Evolutionary conservation across 495 filamentous ascomycete genomes (phyloP), one percentile per base, ranked within the genome.

Genomic region (Tuber borchii): DNA sequence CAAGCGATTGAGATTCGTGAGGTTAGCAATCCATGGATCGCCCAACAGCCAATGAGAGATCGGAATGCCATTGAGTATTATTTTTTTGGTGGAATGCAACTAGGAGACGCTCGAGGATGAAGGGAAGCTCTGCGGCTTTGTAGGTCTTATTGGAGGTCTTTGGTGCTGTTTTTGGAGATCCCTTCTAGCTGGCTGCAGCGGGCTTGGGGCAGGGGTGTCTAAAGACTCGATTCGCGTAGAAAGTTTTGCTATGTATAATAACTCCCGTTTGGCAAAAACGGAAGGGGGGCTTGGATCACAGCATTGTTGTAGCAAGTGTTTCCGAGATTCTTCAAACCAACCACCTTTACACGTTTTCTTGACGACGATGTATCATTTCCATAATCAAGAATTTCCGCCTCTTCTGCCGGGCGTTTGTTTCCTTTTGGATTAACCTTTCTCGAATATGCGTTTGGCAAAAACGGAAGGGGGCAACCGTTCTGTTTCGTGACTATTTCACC

Each of bases 251-350:
- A n/a, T n/a, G n/a, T n/a, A n/a, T n/a, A n/a, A n/a, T n/a, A n/a
- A n/a, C n/a, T n/a, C n/a, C n/a, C n/a, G n/a, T n/a, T n/a, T n/a
- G n/a, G n/a, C n/a, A n/a, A n/a, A n/a, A n/a, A n/a, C n/a, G n/a
- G n/a, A n/a, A n/a, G n/a, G n/a, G n/a, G n/a, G n/a, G 79, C 80
- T 76, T 82, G 80, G 37, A 82, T 82, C 44, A 82, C 80, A 46
- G 80, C 80, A 71, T 82, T 82, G 73, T 82, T 82, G 73, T 82
- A 82, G 40, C 80, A 82, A 61, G 80, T 82, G 75, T 82, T 82
- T 65, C 80, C 80, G 56, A 82, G 76, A 70, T 82, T 82, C 73
- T 78, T 82, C 61, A 82, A 68, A 70, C 80, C 80, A 34, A 82
- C 80, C 43, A 82, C 80, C 74, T 77, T 75, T 81, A 73, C 42